Evolutionary conservation across 2,329 filamentous ascomycete species (phyloP).

Genomic region (Leptographium radiaticola): DNA sequence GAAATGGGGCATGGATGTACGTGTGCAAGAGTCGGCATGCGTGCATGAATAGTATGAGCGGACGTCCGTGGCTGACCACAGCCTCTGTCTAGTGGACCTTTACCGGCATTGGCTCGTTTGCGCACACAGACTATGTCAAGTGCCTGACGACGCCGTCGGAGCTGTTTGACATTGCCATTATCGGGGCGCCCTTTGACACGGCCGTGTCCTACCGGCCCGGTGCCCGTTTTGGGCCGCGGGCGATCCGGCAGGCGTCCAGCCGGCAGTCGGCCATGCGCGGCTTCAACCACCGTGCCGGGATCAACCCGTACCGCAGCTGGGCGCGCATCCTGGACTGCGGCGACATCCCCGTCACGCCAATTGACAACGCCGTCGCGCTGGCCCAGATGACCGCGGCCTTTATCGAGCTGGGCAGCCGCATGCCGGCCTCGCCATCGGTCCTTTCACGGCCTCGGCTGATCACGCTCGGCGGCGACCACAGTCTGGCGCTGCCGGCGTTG

Average conservation of each 20-base stretch:
- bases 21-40: too few relatives aligned
- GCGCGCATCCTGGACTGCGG: conserved; percentile 76
- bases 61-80: neutral
- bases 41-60: too few relatives aligned
- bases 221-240: conserved; percentile 74
- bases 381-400: conserved; percentile 77
- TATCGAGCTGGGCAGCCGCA: conserved; percentile 44
- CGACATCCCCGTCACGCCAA: conserved; percentile 75
- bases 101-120: conserved; percentile 62
- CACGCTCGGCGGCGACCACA: conserved; percentile 63
- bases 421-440: conserved; percentile 19
- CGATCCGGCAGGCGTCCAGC: conserved; percentile 71
- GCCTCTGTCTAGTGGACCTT: conserved; percentile 40
- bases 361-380: conserved; percentile 73
- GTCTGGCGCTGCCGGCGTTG: conserved; percentile 55
- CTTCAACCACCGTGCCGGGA: conserved; percentile 67
- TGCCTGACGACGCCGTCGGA: conserved; percentile 54
- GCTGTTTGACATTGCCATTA: conserved; percentile 56
- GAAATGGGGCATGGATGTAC: conserved; percentile 34
- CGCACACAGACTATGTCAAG: conserved; percentile 54
- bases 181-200: conserved; percentile 64
- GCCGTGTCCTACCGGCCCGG: conserved; percentile 58
- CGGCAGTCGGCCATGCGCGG: conserved; percentile 69
- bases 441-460: conserved; percentile 41
- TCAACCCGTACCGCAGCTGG: conserved; percentile 77